phyloP scores from a whole-genome alignment of 192 early-diverging fungal genomes.

The Dissophora globulifera region DNA sequence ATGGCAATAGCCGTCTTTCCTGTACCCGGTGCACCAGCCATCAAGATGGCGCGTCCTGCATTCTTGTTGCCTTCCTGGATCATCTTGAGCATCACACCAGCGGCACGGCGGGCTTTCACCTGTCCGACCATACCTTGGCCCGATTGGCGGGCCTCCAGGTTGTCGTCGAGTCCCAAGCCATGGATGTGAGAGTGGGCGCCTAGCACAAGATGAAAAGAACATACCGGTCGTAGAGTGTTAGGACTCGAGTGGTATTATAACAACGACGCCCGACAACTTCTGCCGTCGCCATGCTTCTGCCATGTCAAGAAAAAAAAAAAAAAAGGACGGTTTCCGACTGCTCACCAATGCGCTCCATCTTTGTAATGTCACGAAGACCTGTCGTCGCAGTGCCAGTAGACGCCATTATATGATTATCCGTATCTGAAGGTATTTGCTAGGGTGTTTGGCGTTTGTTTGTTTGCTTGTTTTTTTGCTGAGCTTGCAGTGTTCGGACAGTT shows the following conservation, averaged over 20 bases:
- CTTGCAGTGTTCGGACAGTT: no score
- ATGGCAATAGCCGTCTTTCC: constrained; percentile 99
- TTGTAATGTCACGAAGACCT: constrained; percentile 76
- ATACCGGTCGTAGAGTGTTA: no score
- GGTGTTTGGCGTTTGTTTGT: not conserved
- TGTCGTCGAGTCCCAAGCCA: constrained; percentile 95
- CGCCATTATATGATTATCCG: constrained; percentile 13
- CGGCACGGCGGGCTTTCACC: constrained; percentile 92
- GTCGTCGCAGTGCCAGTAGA: constrained; percentile 58
- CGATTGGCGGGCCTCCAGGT: constrained; percentile 83
- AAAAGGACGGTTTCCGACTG: no score
- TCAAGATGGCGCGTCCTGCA: constrained; percentile 94
- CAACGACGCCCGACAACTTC: no score
- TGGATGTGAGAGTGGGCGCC: constrained; percentile 98
- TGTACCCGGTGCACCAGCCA: constrained; percentile 98
- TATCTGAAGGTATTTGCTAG: not conserved
- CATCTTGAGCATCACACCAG: constrained; percentile 95
- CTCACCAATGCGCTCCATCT: constrained; percentile 89
- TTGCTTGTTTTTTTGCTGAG: not conserved
- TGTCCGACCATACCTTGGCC: constrained; percentile 99
- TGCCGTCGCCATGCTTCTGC: not conserved
- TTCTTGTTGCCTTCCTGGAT: constrained; percentile 96
- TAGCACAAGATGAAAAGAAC: constrained; percentile 24
- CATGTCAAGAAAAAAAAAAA: no score
- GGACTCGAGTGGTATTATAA: constrained; percentile 1